Evolutionary conservation across 2,329 filamentous ascomycete genomes (phyloP).

Genomic region (Nannizzia gypsea): DNA sequence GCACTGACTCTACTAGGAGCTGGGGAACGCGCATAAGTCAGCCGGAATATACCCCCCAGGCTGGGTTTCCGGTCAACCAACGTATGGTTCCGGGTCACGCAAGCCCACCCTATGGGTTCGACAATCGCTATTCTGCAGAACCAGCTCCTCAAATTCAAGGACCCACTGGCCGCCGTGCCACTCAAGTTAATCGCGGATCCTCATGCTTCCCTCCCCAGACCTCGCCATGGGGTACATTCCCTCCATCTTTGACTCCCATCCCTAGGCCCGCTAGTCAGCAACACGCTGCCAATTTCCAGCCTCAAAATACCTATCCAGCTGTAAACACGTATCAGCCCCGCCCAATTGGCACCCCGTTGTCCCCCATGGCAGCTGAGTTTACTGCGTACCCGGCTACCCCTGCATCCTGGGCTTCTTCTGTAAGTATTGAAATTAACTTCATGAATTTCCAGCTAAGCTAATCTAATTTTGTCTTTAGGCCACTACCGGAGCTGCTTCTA

Average conservation of each 20-base stretch:
- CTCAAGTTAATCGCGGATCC: constrained; percentile 23
- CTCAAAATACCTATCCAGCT: constrained; percentile 24
- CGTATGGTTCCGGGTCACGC: constrained; percentile 28
- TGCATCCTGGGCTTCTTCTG: constrained; percentile 36
- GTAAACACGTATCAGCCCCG: constrained; percentile 41
- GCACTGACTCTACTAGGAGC: constrained; percentile 22
- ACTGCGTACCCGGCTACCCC: constrained; percentile 36
- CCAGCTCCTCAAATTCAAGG: constrained; percentile 22
- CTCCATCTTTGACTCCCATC: constrained; percentile 16
- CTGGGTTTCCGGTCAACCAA: constrained; percentile 20
- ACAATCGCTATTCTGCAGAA: constrained; percentile 23
- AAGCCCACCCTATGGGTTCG: constrained; percentile 22
- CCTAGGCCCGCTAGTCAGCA: constrained; percentile 23
- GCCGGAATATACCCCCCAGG: constrained; percentile 15
- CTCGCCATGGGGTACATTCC: constrained; percentile 26
- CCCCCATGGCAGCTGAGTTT: constrained; percentile 64
- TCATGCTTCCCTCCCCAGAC: constrained; percentile 25
- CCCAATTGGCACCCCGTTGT: constrained; percentile 53
- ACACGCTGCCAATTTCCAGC: constrained; percentile 24
- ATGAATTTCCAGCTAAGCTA: constrained; percentile 16
- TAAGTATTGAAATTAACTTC: constrained; percentile 28
- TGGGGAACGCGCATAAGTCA: constrained; percentile 21
- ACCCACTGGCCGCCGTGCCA: constrained; percentile 21
- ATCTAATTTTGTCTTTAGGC: constrained; percentile 29
- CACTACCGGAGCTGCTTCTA: constrained; percentile 49